Base-by-base conservation (phyloP, 139 green algal genomes). In the Chlorella sp. region DNA sequence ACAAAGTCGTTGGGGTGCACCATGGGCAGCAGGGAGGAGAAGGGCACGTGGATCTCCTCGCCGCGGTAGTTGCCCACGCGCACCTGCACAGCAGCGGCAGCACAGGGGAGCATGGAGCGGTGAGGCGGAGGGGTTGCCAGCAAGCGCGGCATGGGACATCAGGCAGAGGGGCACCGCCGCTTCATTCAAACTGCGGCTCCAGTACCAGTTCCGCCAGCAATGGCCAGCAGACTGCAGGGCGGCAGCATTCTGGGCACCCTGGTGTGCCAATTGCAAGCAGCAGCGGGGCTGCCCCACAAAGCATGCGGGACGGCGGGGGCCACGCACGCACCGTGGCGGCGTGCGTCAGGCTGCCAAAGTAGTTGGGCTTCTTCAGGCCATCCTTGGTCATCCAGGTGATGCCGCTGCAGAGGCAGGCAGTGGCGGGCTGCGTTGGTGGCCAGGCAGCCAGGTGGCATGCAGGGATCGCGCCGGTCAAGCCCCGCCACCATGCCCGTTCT, bases 301-400 rank as follows among this genome's bases (percentile, higher is more conserved):
- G 51, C 51, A 60, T 60, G 51, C 51, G 51, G 51, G 51, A 60
- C 51, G 51, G 51, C 51, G 11, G 51, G 12, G 36, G 34, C 34
- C 12, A 51, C 20, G 0, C 16, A 18, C 70, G 34, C 96, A 94
- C 15, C 25, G 98, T 99, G 39, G 96, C 92, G 15, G 96, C 94
- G 88, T 99, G 97, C 3, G 97, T 99, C 4, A 99, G 88, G 11
- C 91, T 97, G 51, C 98, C 98, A 80, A 89, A 99, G 89, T 98
- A 99, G 92, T 99, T 99, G n/a, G 98, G 96, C 88, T 95, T 95
- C 47, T 93, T 89, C 32, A 99, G 88, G 25, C 98, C 98, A 18
- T 99, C 95, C 91, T 99, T 99, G 41, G 97, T 99, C 91, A 97
- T 97, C 98, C 98, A 99, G 26, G 96, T 99, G 60, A 99, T 96